Evolutionary conservation across 768 basidiomycete species (phyloP).

Genomic region (Coprinellus micaceus): DNA sequence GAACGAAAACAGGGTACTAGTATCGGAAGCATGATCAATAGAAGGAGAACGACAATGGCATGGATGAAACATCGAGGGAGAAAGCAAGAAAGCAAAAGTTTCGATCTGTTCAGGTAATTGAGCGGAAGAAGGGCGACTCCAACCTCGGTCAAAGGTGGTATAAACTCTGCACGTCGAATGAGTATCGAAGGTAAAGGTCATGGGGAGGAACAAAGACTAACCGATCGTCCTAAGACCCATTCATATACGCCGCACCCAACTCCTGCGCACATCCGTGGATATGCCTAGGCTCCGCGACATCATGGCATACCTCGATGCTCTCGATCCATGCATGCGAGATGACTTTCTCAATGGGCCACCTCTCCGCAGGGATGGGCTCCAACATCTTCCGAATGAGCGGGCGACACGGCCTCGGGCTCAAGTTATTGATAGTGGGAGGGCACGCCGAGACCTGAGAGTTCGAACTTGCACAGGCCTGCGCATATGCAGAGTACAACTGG

Average conservation of each 20-base stretch:
- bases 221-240: constrained; percentile 4
- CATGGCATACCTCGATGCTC: constrained; percentile 79
- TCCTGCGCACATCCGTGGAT: constrained; percentile 67
- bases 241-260: constrained; percentile 48
- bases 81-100: too few species aligned
- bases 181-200: background rate
- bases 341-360: constrained; percentile 77
- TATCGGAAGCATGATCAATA: too few species aligned
- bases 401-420: constrained; percentile 82
- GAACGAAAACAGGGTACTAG: too few species aligned
- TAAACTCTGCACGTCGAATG: background rate
- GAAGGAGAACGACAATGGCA: too few species aligned
- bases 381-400: constrained; percentile 88
- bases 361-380: constrained; percentile 83
- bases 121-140: too few species aligned
- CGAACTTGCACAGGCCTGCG: constrained; percentile 48
- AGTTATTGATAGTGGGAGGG: constrained; percentile 78
- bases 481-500: constrained; percentile 76
- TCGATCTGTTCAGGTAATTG: too few species aligned
- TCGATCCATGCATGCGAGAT: constrained; percentile 76
- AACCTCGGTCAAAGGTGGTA: background rate
- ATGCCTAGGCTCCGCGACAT: constrained; percentile 59
- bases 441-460: constrained; percentile 43
- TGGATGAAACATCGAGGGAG: too few species aligned
- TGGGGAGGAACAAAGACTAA: background rate